Base-by-base conservation (phyloP, 768 basidiomycete genomes). In the Psilocybe cubensis region DNA sequence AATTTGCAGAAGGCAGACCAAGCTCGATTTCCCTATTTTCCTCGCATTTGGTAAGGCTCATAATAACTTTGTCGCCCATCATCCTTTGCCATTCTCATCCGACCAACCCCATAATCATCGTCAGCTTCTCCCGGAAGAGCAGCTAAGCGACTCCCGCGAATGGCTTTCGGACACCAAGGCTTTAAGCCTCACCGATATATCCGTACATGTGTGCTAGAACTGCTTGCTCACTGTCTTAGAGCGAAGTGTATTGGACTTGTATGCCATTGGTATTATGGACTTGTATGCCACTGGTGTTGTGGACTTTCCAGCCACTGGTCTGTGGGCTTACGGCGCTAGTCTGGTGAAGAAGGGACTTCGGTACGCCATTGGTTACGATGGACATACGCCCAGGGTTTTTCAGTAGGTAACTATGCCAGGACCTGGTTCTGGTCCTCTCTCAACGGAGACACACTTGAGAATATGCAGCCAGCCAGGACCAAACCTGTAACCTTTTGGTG, bases 151-250 rank as follows among this genome's bases (percentile, higher is more conserved):
- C 64, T 80, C 75, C 18, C 76, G 85, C 3, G 78, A 81, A 63
- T 88, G 84, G 83, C 71, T 85, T 8, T 78, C 85, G 56, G 76
- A 84, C 58, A 84, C 85, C 0, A 78, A 77, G 52, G 56, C 70
- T 0, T 83, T 84, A 9, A 75, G 80, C 40, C 68, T 84, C 21
- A 80, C 78, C 5, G 86, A 87, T 63, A 66, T 86, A 29, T 77
- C 81, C 2, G 72, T 80, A 5, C 78, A 85, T n/a, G n/a, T n/a
- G n/a, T n/a, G n/a, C n/a, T n/a, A n/a, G n/a, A n/a, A n/a, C n/a
- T n/a, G n/a, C n/a, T n/a, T n/a, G n/a, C n/a, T n/a, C n/a, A n/a
- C n/a, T n/a, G n/a, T n/a, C n/a, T n/a, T n/a, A n/a, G n/a, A n/a
- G n/a, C n/a, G n/a, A n/a, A n/a, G n/a, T 7, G 31, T 7, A 33